Evolutionary conservation across 1,284 basidiomycete species (phyloP), one percentile per base, ranked within the genome.

Genomic region (Ceratobasidium sp.): DNA sequence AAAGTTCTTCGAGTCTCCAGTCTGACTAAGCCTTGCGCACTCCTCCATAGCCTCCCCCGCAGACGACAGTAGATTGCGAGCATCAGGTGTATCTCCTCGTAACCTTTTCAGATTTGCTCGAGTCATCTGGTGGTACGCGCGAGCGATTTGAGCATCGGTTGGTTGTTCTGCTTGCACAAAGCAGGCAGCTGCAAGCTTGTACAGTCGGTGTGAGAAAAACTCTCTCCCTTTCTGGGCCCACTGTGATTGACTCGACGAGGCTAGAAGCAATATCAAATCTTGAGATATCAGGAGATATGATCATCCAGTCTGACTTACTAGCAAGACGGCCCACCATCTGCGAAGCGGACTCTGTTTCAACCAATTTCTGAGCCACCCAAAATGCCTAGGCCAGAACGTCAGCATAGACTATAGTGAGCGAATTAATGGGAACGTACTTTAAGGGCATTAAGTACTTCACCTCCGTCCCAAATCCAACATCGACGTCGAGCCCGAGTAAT

Each of bases 381-480:
- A n/a, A n/a, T n/a, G n/a, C n/a, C n/a, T n/a, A n/a, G n/a, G n/a
- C n/a, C n/a, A n/a, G n/a, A n/a, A n/a, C n/a, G n/a, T n/a, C n/a
- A n/a, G n/a, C n/a, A n/a, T n/a, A n/a, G n/a, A n/a, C n/a, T n/a
- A 67, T 27, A 54, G 6, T 1, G n/a, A 6, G 41, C 45, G 45
- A 14, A 24, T 19, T 11, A 27, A 11, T 1, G 41, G 15, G 17
- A 62, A 36, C 59, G 44, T 62, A 15, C 44, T 36, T 45, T 22
- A n/a, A 15, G 59, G 27, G 27, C n/a, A n/a, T n/a, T n/a, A n/a
- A 47, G 15, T 27, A 62, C 7, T 9, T 62, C 59, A 2, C 59
- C 59, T 17, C 44, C 45, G 50, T 77, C 76, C 76, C 76, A 77
- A 17, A 77, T 65, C 76, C 76, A 77, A 31, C 71, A 54, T 22